These are phyloP conservation scores for Myrica gale DNA, from an alignment of 306 rosid genomes.

Conservation along the genomic window DNA sequence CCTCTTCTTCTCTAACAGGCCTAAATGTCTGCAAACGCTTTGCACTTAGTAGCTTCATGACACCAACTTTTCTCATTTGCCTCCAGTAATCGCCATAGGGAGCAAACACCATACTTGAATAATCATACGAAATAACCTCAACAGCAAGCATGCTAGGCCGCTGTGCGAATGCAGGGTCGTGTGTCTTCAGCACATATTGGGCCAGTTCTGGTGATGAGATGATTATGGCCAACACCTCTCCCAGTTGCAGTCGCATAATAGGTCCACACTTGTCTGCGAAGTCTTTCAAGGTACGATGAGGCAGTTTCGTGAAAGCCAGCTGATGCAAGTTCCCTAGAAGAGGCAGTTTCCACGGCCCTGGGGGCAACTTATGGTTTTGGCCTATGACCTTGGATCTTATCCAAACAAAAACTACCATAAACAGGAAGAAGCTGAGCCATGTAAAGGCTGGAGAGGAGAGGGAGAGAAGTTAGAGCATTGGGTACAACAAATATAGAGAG, in stretches of 20 bases:
- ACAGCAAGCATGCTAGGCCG: not conserved
- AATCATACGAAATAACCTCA: not conserved
- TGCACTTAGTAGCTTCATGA: not conserved
- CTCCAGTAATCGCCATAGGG: constrained; percentile 27
- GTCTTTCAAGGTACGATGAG: constrained; percentile 1
- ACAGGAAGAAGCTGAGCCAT: not conserved
- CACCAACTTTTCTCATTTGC: not conserved
- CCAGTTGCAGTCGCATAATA: constrained; percentile 10
- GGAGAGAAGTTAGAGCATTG: not conserved
- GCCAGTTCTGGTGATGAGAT: constrained; percentile 16
- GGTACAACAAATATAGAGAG: too few relatives aligned
- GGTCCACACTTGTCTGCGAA: constrained; percentile 13
- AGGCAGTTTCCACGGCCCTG: constrained; percentile 21
- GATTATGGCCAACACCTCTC: not conserved
- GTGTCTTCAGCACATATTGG: not conserved
- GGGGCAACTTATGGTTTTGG: not conserved
- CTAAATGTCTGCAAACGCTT: constrained; percentile 17
- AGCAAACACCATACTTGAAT: not conserved
- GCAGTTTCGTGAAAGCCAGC: not conserved
- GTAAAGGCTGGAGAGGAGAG: not conserved
- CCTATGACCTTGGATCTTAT: not conserved
- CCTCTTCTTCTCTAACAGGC: constrained; percentile 28
- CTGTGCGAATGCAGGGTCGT: not conserved
- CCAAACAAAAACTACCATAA: not conserved
- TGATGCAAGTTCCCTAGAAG: constrained; percentile 27